A percentile compares a stretch with the other conserved stretches of the same genome.
Evolutionary conservation across 225 moss, liverwort and hornwort species (phyloP).

Genomic region (Marchantia polymorpha): DNA sequence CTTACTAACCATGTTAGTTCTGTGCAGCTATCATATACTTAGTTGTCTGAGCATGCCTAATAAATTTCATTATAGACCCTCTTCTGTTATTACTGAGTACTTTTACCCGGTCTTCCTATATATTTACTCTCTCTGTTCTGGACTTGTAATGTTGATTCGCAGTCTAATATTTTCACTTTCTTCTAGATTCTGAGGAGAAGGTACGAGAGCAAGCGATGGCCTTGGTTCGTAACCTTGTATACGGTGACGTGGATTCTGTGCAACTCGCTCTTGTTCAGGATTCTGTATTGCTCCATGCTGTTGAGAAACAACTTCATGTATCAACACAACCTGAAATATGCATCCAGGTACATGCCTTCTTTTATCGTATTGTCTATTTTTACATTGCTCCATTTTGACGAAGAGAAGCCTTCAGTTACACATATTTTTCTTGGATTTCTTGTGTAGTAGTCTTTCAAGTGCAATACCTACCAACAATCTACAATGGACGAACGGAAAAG

Average conservation of each 20-base stretch:
- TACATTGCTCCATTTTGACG: background rate
- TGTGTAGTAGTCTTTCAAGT: too few species aligned
- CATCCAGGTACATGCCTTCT: conserved; percentile 54
- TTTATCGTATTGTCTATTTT: background rate
- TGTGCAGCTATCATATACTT: too few species aligned
- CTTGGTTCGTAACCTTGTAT: conserved; percentile 80
- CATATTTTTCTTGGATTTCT: background rate
- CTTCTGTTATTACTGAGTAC: too few species aligned
- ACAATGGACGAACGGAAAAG: too few species aligned
- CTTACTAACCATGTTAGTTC: too few species aligned
- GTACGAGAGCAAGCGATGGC: conserved; percentile 95
- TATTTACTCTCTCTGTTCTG: background rate
- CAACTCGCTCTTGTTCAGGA: conserved; percentile 68
- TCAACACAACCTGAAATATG: conserved; percentile 72
- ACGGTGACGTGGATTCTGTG: conserved; percentile 73
- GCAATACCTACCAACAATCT: too few species aligned
- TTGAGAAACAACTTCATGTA: conserved; percentile 70
- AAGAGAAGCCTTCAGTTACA: background rate
- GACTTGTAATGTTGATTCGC: background rate
- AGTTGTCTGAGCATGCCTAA: too few species aligned
- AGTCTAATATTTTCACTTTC: background rate
- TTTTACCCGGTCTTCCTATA: background rate
- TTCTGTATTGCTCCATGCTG: conserved; percentile 59
- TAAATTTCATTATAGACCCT: too few species aligned
- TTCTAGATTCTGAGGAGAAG: conserved; percentile 78